Evolutionary conservation across 495 filamentous ascomycete species (phyloP).

Genomic region (Glarea lozoyensis): DNA sequence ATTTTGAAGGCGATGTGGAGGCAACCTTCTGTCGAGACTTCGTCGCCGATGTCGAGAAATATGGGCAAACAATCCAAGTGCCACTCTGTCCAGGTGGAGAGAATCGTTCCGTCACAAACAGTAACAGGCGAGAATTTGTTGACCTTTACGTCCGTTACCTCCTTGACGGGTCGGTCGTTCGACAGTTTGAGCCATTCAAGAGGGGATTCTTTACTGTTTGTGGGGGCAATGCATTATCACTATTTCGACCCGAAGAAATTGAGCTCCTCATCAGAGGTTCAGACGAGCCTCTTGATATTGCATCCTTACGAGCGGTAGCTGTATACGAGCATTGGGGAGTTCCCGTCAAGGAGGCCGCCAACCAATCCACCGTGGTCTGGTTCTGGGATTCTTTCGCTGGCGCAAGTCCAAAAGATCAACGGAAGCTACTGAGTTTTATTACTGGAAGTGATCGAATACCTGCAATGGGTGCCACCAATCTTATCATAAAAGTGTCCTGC

Average conservation of each 20-base stretch:
- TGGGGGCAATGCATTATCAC: conserved; percentile 77
- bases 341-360: conserved; percentile 29
- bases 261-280: conserved; percentile 83
- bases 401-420: conserved; percentile 57
- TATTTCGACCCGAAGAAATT: conserved; percentile 93
- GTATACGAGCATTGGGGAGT: conserved; percentile 71
- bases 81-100: conserved; percentile 73
- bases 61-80: conserved; percentile 56
- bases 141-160: conserved; percentile 77
- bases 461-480: conserved; percentile 77
- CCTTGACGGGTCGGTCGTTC: conserved; percentile 66
- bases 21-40: conserved; percentile 79
- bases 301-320: conserved; percentile 66
- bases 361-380: conserved; percentile 64
- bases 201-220: conserved; percentile 92
- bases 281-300: conserved; percentile 76
- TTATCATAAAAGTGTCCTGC: conserved; percentile 66
- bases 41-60: conserved; percentile 66
- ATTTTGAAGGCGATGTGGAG: conserved; percentile 81
- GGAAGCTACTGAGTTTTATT: conserved; percentile 76
- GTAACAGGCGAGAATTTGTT: conserved; percentile 81
- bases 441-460: conserved; percentile 93
- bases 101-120: conserved; percentile 69
- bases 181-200: conserved; percentile 94
- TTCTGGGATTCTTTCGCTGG: conserved; percentile 79